Conservation (phyloP, 257 asterid genomes). For the Nicotiana obtusifolia region DNA sequence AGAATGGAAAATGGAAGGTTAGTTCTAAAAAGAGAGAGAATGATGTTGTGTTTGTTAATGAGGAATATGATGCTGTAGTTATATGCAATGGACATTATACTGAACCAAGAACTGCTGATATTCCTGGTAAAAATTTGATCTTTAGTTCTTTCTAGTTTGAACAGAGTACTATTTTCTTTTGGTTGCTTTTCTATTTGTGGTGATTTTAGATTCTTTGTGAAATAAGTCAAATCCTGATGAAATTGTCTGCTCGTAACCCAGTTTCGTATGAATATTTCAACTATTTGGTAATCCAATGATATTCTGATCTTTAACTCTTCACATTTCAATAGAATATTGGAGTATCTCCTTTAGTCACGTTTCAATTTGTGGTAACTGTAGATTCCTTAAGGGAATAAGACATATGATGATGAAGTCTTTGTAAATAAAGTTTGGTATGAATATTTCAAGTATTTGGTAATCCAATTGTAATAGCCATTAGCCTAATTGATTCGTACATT, state of each 20-base stretch:
- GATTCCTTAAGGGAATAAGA: neutral
- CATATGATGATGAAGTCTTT: neutral
- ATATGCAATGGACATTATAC: slow-evolving; percentile 83
- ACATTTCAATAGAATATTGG: neutral
- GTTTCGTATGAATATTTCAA: neutral
- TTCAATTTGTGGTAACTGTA: neutral
- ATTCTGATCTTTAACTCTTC: neutral
- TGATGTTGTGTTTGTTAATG: slow-evolving; percentile 25
- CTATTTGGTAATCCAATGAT: neutral
- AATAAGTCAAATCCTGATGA: neutral
- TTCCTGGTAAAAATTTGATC: slow-evolving; percentile 49
- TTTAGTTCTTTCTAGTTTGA: neutral
- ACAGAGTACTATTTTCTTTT: neutral
- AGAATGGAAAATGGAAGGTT: slow-evolving; percentile 61
- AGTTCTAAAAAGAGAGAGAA: slow-evolving; percentile 32
- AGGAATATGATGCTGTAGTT: slow-evolving; percentile 85
- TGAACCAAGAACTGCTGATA: slow-evolving; percentile 74
- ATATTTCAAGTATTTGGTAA: neutral
- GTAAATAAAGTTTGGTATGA: neutral
- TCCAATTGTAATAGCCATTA: neutral
- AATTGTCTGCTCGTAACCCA: neutral
- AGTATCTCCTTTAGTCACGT: neutral
- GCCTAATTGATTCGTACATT: neutral
- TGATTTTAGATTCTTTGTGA: neutral
- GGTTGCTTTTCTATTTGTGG: neutral